Evolutionary conservation across 148 eudicot genomes (phyloP).

Genomic region (Mesembryanthemum crystallinum): DNA sequence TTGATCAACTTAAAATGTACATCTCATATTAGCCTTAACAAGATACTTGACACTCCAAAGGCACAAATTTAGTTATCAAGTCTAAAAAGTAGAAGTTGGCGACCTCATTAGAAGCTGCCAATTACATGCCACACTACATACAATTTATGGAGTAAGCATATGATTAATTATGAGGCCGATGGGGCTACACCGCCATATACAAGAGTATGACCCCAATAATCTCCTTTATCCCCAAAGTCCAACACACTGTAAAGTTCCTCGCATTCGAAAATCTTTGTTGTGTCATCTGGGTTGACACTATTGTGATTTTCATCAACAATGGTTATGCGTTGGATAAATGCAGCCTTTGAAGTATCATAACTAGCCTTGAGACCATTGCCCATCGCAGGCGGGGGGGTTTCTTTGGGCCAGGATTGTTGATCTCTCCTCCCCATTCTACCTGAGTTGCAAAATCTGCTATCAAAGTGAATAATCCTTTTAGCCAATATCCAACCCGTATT

Average conservation of each 20-base stretch:
- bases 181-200: background rate
- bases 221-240: background rate
- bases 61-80: too few relatives aligned
- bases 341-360: background rate
- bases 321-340: background rate
- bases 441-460: background rate
- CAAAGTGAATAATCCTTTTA: background rate
- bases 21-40: too few relatives aligned
- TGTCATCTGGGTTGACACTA: background rate
- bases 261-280: background rate
- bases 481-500: background rate
- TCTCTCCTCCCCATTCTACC: constrained; percentile 2
- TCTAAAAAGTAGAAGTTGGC: too few relatives aligned
- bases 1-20: too few relatives aligned
- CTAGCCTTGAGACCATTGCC: background rate
- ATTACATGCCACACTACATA: too few relatives aligned
- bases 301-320: background rate
- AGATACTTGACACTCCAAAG: too few relatives aligned
- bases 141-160: too few relatives aligned
- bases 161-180: background rate
- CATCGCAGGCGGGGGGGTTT: background rate
- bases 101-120: too few relatives aligned
- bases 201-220: background rate
- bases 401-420: background rate
- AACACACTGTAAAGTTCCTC: background rate